Conservation (phyloP, 176 grass and related monocot genomes). For the Luzula sylvatica region DNA sequence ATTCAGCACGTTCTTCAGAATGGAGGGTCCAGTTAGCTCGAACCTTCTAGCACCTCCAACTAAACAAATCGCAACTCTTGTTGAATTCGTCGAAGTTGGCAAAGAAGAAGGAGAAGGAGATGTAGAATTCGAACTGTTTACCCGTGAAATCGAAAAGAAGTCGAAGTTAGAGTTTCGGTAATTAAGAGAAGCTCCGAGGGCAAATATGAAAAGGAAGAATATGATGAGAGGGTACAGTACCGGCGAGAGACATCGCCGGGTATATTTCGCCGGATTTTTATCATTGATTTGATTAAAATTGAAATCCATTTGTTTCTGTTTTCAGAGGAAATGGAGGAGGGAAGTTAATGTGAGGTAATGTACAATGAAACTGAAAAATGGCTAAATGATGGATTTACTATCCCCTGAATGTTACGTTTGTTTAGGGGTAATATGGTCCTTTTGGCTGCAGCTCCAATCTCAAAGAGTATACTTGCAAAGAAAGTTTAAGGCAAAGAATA, state of each 20-base stretch:
- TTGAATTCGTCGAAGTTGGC: background rate
- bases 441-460: too few species aligned
- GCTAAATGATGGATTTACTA: too few species aligned
- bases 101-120: background rate
- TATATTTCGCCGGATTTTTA: background rate
- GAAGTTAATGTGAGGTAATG: background rate
- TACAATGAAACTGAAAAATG: background rate
- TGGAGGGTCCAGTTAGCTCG: slow-evolving; percentile 79
- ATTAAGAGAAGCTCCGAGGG: background rate
- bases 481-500: too few species aligned
- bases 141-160: background rate
- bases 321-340: background rate
- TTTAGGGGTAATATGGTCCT: too few species aligned
- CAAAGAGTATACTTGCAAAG: too few species aligned
- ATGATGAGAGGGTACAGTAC: background rate
- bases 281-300: background rate
- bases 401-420: too few species aligned
- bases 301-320: background rate
- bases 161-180: background rate
- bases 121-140: too few species aligned
- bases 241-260: background rate
- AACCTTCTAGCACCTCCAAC: slow-evolving; percentile 79
- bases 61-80: slow-evolving; percentile 50
- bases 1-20: slow-evolving; percentile 52
- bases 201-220: background rate